Evolutionary conservation across 371 early-diverging fungal species (phyloP).

Genomic region (Rhizopus stolonifer): DNA sequence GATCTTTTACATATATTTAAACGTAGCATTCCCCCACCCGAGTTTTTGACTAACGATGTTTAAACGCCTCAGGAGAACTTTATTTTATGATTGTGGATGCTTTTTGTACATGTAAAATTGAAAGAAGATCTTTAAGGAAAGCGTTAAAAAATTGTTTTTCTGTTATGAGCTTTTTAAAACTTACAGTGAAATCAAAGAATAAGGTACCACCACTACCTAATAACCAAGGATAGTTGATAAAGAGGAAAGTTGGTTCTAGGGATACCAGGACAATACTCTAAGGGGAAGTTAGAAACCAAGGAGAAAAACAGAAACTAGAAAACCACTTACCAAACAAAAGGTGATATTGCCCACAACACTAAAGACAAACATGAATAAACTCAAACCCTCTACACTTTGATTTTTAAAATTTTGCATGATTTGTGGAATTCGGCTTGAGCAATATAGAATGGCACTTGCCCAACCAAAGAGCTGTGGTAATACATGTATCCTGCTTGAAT

Average conservation of each 20-base stretch:
- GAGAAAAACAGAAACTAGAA: not conserved
- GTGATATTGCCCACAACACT: conserved; percentile 83
- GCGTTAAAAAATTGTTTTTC: not conserved
- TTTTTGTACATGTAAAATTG: conserved; percentile 48
- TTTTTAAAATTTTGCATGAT: conserved; percentile 73
- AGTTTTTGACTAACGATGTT: too few species aligned
- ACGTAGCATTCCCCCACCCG: too few species aligned
- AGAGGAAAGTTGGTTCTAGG: conserved; percentile 55
- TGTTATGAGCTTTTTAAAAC: conserved; percentile 3
- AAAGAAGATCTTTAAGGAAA: conserved; percentile 40
- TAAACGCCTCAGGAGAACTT: too few species aligned
- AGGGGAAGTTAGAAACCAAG: not conserved
- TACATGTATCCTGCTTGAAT: conserved; percentile 34
- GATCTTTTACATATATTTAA: too few species aligned
- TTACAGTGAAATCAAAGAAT: conserved; percentile 64
- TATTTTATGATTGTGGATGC: too few species aligned
- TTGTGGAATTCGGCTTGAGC: conserved; percentile 76
- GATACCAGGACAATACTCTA: conserved; percentile 70
- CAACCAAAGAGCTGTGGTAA: conserved; percentile 51
- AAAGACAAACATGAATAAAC: conserved; percentile 78
- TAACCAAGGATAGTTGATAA: conserved; percentile 73
- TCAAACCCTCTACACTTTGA: conserved; percentile 75
- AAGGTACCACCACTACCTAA: conserved; percentile 65
- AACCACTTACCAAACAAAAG: conserved; percentile 48
- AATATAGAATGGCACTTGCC: conserved; percentile 59